Conservation (phyloP, 345 rosid species). For the Syzygium oleosum region DNA sequence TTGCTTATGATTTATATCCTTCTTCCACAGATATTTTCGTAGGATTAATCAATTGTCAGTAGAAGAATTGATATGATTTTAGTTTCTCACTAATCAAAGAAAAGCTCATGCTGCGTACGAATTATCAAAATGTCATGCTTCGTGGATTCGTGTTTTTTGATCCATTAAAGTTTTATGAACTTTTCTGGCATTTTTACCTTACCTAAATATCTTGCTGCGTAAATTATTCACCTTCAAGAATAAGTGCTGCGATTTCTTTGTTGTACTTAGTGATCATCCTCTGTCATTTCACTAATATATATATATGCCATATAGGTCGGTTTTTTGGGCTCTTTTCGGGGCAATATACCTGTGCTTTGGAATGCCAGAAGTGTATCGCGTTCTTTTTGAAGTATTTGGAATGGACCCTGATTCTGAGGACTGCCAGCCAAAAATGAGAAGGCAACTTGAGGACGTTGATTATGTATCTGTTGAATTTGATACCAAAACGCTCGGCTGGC, state of each 20-base stretch:
- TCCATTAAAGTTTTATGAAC: neutral
- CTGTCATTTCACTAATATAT: neutral
- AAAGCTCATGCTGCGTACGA: neutral
- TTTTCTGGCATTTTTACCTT: neutral
- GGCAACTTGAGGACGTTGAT: constrained; percentile 96
- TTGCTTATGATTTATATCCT: neutral
- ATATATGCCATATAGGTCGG: constrained; percentile 45
- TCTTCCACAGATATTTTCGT: neutral
- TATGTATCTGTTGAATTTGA: constrained; percentile 91
- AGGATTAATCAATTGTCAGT: neutral
- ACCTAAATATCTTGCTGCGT: neutral
- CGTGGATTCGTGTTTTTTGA: neutral
- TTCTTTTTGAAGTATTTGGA: constrained; percentile 92
- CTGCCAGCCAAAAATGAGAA: constrained; percentile 80
- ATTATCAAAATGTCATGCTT: neutral
- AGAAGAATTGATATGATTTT: neutral
- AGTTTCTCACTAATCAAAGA: neutral
- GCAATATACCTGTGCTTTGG: constrained; percentile 93
- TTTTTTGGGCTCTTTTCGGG: constrained; percentile 93
- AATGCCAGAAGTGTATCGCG: constrained; percentile 92
- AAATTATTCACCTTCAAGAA: neutral
- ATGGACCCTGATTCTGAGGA: constrained; percentile 97
- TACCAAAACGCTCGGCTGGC: constrained; percentile 74
- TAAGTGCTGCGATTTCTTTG: neutral
- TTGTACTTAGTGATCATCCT: neutral